phyloP scores from a whole-genome alignment of 805 yeast genomes.

The Candida sphagnicola region DNA sequence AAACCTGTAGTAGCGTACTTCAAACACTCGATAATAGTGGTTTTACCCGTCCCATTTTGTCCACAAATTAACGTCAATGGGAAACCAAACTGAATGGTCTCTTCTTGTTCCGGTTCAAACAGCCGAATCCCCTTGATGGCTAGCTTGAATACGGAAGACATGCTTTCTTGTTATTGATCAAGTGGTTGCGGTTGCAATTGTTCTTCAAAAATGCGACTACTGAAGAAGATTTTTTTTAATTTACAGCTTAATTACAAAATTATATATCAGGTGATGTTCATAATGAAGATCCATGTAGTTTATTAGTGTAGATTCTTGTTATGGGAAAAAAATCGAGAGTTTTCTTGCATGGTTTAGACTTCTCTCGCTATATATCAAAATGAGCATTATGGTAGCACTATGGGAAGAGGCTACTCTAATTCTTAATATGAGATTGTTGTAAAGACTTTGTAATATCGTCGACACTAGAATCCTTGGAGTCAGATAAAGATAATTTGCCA shows the following conservation, averaged over 20 bases:
- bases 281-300: too few relatives aligned
- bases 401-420: conserved; percentile 31
- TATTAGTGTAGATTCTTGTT: too few relatives aligned
- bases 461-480: conserved; percentile 42
- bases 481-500: conserved; percentile 20
- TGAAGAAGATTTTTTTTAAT: too few relatives aligned
- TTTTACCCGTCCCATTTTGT: conserved; percentile 93
- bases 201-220: too few relatives aligned
- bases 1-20: conserved; percentile 94
- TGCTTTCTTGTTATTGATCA: background rate
- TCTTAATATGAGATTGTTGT: conserved; percentile 46
- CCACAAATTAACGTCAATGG: conserved; percentile 96
- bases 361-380: too few relatives aligned
- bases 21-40: conserved; percentile 91
- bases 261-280: too few relatives aligned
- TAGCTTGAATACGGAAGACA: conserved; percentile 41
- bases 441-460: conserved; percentile 58
- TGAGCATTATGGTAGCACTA: too few relatives aligned
- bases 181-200: too few relatives aligned
- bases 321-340: too few relatives aligned
- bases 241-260: too few relatives aligned
- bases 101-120: conserved; percentile 79
- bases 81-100: conserved; percentile 81
- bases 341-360: too few relatives aligned
- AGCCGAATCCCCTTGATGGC: conserved; percentile 84